These are phyloP conservation scores for Cercospora beticola DNA, from an alignment of 2,329 filamentous ascomycete species.

Conservation along the genomic window DNA sequence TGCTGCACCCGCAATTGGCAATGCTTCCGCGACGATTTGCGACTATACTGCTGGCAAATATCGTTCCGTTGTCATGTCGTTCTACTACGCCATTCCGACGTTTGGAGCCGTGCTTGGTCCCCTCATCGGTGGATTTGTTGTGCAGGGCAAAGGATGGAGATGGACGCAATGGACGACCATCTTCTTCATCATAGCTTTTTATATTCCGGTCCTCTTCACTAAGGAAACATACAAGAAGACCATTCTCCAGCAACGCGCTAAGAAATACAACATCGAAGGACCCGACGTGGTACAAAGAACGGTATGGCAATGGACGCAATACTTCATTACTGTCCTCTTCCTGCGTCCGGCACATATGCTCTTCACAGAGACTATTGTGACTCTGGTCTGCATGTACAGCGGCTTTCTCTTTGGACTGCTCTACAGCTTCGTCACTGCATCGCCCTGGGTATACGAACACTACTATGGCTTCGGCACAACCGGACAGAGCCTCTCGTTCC, in stretches of 20 bases:
- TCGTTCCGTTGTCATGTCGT: conserved; percentile 31
- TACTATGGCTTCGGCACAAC: conserved; percentile 33
- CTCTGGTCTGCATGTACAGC: conserved; percentile 44
- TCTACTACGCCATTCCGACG: conserved; percentile 34
- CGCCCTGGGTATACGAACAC: conserved; percentile 36
- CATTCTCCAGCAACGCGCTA: conserved; percentile 35
- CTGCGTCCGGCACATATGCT: conserved; percentile 39
- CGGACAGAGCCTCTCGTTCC: conserved; percentile 39
- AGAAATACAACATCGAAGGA: conserved; percentile 28
- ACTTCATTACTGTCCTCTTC: conserved; percentile 30
- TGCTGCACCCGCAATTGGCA: conserved; percentile 36
- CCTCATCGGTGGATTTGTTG: conserved; percentile 41
- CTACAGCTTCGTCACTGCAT: conserved; percentile 46
- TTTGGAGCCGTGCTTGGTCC: conserved; percentile 41
- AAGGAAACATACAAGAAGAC: conserved; percentile 39
- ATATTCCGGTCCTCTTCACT: conserved; percentile 32
- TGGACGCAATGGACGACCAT: conserved; percentile 40
- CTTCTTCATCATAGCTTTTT: conserved; percentile 35
- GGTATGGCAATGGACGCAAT: conserved; percentile 16
- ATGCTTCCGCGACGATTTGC: conserved; percentile 36
- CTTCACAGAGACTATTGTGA: conserved; percentile 45
- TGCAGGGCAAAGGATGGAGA: conserved; percentile 35
- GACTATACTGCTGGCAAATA: conserved; percentile 36
- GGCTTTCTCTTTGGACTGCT: conserved; percentile 44
- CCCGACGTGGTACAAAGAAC: conserved; percentile 20